phyloP scores from a whole-genome alignment of 106 monocot species.

The Acorus calamus region DNA sequence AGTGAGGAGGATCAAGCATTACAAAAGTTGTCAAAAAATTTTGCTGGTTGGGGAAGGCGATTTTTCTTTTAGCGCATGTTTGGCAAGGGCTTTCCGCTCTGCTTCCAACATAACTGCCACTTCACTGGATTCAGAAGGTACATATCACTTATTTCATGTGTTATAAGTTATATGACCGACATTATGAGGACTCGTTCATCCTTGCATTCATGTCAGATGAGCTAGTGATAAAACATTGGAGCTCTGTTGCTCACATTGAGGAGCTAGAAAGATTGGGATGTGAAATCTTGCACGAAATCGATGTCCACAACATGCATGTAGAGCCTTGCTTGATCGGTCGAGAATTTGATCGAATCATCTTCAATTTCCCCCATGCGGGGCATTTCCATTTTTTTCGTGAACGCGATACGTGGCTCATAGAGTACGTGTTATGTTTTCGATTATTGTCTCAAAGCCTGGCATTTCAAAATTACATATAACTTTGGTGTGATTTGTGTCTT shows the following conservation, averaged over 20 bases:
- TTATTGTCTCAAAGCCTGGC: background rate
- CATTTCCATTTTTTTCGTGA: slow-evolving; percentile 1
- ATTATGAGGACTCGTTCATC: too few species aligned
- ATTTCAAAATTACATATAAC: background rate
- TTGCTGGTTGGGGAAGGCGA: slow-evolving; percentile 1
- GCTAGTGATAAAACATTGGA: slow-evolving; percentile 2
- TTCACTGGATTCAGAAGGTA: slow-evolving; percentile 1
- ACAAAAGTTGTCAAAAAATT: slow-evolving; percentile 2
- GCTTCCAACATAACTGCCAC: slow-evolving; percentile 5
- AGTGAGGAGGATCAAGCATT: background rate
- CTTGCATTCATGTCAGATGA: background rate
- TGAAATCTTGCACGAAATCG: slow-evolving; percentile 1
- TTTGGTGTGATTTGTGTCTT: background rate
- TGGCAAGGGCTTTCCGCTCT: slow-evolving; percentile 1
- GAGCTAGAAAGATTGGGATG: slow-evolving; percentile 1
- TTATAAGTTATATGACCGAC: background rate
- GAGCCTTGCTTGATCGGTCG: background rate
- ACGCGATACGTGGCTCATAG: background rate
- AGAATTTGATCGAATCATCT: slow-evolving; percentile 12
- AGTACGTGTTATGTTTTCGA: background rate
- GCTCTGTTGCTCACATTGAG: background rate
- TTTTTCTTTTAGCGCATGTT: slow-evolving; percentile 3
- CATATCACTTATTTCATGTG: background rate
- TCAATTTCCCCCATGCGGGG: slow-evolving; percentile 18
- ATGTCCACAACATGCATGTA: slow-evolving; percentile 12